These are phyloP conservation scores for Coemansia aciculifera DNA, from an alignment of 192 early-diverging fungal species.

Conservation along the genomic window DNA sequence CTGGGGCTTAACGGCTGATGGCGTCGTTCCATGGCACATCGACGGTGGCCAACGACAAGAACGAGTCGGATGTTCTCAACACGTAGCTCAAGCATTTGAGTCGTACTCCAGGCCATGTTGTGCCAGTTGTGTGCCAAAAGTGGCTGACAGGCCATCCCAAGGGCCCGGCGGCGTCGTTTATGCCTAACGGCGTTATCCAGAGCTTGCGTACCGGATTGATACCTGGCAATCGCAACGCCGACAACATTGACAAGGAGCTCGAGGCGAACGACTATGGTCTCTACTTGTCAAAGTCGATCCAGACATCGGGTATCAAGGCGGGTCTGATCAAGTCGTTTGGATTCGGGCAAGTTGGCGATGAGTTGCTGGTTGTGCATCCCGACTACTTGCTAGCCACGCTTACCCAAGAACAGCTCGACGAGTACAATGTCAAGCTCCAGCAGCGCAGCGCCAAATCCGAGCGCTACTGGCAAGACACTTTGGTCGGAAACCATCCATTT, in stretches of 20 bases:
- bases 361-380: conserved; percentile 67
- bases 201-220: conserved; percentile 79
- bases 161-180: conserved; percentile 90
- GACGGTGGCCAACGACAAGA: conserved; percentile 93
- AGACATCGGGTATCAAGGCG: conserved; percentile 68
- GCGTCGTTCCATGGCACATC: conserved; percentile 96
- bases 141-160: conserved; percentile 89
- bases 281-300: conserved; percentile 72
- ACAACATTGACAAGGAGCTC: conserved; percentile 59
- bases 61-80: conserved; percentile 87
- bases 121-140: conserved; percentile 86
- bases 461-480: conserved; percentile 39
- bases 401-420: conserved; percentile 1
- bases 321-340: conserved; percentile 70
- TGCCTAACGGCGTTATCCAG: conserved; percentile 90
- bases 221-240: conserved; percentile 86
- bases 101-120: conserved; percentile 77
- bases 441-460: conserved; percentile 8
- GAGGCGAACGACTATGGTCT: conserved; percentile 74
- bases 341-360: conserved; percentile 72
- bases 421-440: conserved; percentile 21
- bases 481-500: conserved; percentile 44
- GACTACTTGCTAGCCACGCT: conserved; percentile 62
- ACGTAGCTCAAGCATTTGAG: conserved; percentile 85
- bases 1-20: conserved; percentile 86